phyloP scores from a whole-genome alignment of 768 basidiomycete species.

The Piloderma croceum region DNA sequence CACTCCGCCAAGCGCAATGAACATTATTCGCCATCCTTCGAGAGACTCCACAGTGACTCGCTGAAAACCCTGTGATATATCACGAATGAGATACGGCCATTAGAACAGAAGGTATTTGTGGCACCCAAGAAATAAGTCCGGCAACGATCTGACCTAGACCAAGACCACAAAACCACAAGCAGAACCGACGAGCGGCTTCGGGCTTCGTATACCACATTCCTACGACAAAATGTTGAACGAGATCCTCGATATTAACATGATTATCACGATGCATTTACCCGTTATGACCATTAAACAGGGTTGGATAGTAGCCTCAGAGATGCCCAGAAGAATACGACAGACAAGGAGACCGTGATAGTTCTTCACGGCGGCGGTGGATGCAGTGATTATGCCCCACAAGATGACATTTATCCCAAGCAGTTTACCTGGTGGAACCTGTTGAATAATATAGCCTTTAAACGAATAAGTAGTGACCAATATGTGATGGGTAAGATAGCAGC shows the following conservation, averaged over 20 bases:
- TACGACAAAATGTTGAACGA: conserved; percentile 13
- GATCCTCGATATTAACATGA: too few relatives aligned
- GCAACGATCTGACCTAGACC: too few relatives aligned
- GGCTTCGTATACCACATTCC: too few relatives aligned
- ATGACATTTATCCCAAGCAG: conserved; percentile 13
- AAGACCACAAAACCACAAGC: conserved; percentile 14
- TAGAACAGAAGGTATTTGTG: too few relatives aligned
- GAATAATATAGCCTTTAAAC: conserved; percentile 12
- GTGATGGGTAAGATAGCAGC: not conserved
- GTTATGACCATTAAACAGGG: too few relatives aligned
- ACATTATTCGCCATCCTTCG: conserved; percentile 16
- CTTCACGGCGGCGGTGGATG: conserved; percentile 11
- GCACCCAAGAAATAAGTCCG: too few relatives aligned
- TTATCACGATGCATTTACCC: too few relatives aligned
- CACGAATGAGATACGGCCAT: not conserved
- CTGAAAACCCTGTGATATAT: conserved; percentile 7
- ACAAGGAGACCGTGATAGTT: conserved; percentile 12
- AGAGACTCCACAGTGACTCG: conserved; percentile 11
- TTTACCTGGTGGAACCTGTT: conserved; percentile 14
- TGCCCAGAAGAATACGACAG: conserved; percentile 11
- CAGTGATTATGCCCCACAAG: conserved; percentile 12
- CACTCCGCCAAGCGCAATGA: conserved; percentile 11
- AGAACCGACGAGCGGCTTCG: conserved; percentile 12
- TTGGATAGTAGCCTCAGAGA: conserved; percentile 12
- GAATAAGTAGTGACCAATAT: not conserved